Percentiles rank a stretch among this genome's conserved stretches.
phyloP scores from a whole-genome alignment of 208 protist genomes.

The Leptomonas seymouri region DNA sequence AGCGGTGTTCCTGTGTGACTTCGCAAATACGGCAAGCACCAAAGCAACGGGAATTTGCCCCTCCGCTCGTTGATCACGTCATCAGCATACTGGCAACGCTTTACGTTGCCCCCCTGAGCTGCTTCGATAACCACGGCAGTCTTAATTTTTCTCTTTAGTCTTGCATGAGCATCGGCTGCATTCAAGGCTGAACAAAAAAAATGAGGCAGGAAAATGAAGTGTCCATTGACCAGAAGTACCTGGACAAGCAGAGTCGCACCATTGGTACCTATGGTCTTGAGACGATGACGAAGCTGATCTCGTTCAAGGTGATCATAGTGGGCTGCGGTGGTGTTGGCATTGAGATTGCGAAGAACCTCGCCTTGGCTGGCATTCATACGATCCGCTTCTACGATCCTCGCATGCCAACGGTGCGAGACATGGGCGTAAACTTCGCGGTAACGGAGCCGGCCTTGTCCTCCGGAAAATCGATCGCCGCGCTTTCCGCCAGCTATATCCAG shows the following conservation, averaged over 20 bases:
- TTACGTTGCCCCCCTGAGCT: no score
- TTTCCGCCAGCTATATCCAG: slow-evolving; percentile 61
- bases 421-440: slow-evolving; percentile 93
- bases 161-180: not conserved
- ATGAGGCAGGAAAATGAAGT: slow-evolving; percentile 29
- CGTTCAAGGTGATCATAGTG: slow-evolving; percentile 91
- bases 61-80: no score
- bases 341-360: slow-evolving; percentile 94
- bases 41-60: no score
- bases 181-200: not conserved
- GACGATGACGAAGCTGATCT: slow-evolving; percentile 91
- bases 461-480: slow-evolving; percentile 62
- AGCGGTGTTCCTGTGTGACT: no score
- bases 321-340: slow-evolving; percentile 91
- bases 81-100: no score
- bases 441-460: slow-evolving; percentile 56
- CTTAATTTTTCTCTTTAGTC: no score
- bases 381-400: slow-evolving; percentile 85
- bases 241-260: slow-evolving; percentile 93
- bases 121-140: no score
- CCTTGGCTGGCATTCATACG: slow-evolving; percentile 84
- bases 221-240: slow-evolving; percentile 79
- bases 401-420: slow-evolving; percentile 49
- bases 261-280: slow-evolving; percentile 93
- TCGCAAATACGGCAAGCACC: no score